Conservation (phyloP, 371 early-diverging fungal genomes). For the Mortierella sp. region DNA sequence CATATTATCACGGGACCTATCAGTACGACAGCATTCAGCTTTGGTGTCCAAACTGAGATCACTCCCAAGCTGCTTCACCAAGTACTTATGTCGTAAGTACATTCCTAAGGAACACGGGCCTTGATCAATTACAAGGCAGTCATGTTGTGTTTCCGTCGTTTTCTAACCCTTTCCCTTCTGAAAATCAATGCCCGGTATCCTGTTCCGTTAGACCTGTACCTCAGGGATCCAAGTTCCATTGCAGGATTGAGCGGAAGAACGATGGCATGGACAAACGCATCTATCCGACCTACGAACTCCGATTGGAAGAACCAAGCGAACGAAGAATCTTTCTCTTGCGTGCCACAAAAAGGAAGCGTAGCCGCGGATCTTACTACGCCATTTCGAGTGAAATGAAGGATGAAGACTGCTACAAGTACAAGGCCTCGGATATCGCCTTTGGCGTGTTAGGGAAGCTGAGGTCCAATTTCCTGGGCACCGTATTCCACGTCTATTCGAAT, state of each 20-base stretch:
- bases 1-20: constrained; percentile 44
- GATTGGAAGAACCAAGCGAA: constrained; percentile 65
- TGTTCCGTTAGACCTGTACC: constrained; percentile 70
- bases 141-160: not conserved
- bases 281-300: constrained; percentile 80
- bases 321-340: constrained; percentile 66
- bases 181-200: not conserved
- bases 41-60: constrained; percentile 32
- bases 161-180: not conserved
- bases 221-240: constrained; percentile 77
- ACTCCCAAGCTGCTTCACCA: constrained; percentile 41
- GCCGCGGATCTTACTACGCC: constrained; percentile 77
- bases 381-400: constrained; percentile 66
- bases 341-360: constrained; percentile 77
- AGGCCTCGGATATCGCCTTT: constrained; percentile 26
- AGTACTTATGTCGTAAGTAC: constrained; percentile 49
- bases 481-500: constrained; percentile 80
- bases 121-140: no score
- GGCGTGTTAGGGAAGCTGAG: constrained; percentile 53
- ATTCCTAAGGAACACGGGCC: no score
- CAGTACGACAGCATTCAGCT: constrained; percentile 35
- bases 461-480: constrained; percentile 90
- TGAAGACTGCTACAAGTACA: constrained; percentile 13
- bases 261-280: constrained; percentile 74
- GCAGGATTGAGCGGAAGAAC: constrained; percentile 78